Evolutionary conservation across 2,329 filamentous ascomycete genomes (phyloP), one percentile per base, ranked within the genome.

Genomic region (Fusarium tupiense): DNA sequence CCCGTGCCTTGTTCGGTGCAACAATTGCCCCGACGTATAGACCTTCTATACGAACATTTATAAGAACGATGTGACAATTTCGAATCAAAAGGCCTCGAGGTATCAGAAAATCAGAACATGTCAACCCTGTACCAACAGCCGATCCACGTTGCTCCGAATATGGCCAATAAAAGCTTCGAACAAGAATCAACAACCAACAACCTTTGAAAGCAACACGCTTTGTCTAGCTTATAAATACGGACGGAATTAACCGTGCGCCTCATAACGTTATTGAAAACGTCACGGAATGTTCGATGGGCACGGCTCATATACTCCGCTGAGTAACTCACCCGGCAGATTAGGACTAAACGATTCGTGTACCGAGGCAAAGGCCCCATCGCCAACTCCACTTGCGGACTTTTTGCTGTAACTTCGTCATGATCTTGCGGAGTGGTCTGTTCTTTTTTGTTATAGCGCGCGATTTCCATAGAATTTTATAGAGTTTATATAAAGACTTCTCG

Each of bases 221-320:
- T 44, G 22, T 19, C 16, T 22, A 5, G 65, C 65, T 69, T 69
- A 69, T 53, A 64, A 69, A 69, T 69, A 41, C 33, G 10, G 8
- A 16, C 17, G 22, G 22, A 47, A 50, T 4, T 10, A 12, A 24
- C 41, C 29, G 29, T 40, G 44, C 56, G 56, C 19, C 43, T 7
- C 50, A 57, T 40, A 57, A 69, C 58, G 67, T 69, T 49, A 58
- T 29, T 2, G n/a, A 17, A 19, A 46, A 40, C 35, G 38, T 47
- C 17, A 40, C 63, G 13, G 41, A 43, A 22, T 19, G 20, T 68
- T 54, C n/a, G 5, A 29, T 22, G 37, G 56, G 6, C 20, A 22
- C 64, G 47, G 60, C 19, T n/a, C 20, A n/a, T 24, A 29, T 53
- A 53, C 35, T n/a, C 19, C 17, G 37, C 35, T 60, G 26, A 65